Base-by-base conservation (phyloP, 306 rosid genomes). In the Ormosia emarginata region DNA sequence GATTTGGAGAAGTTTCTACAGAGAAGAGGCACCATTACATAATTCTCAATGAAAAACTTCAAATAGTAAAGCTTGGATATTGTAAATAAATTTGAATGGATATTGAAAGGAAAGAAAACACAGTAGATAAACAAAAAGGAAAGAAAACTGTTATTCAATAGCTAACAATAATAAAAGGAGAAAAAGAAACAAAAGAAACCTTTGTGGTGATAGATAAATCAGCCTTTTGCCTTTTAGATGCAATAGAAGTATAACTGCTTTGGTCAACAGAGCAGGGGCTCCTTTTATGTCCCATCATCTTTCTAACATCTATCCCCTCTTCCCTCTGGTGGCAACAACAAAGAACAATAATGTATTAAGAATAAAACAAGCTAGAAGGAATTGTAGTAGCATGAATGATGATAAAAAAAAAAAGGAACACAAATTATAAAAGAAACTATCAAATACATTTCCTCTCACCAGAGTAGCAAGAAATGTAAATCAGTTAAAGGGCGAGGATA, bases 181-280 rank as follows among this genome's bases (percentile, higher is more conserved):
- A 13, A 76, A 74, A 29, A 43, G 83, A 59, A 63, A 72, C 24
- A 33, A 30, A 61, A 86, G 67, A 83, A 85, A 95, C 99, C 99
- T 95, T 95, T 8, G 96, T 32, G 59, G 90, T 86, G 81, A 91
- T 85, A 3, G 96, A 85, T 80, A 95, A 86, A 87, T 90, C 97
- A 47, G 94, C 80, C 89, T 95, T 95, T 46, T 90, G 98, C 76
- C 97, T 90, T 86, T 95, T 95, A n/a, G 98, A 77, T 59, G 94
- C 90, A 86, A 92, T 88, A 52, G 95, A 88, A 43, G 89, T 66
- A 79, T 86, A 87, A 40, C 71, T 87, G 86, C 86, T 87, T 86
- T 91, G 93, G 67, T 95, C 99, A 58, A 91, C 92, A 79, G 97
- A 85, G 87, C 97, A 93, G 13, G 90, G 90, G 84, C 88, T 86